Evolutionary conservation across 352 stramenopile genomes (phyloP), one percentile per base, ranked within the genome.

Genomic region (Globisporangium camurandrum): DNA sequence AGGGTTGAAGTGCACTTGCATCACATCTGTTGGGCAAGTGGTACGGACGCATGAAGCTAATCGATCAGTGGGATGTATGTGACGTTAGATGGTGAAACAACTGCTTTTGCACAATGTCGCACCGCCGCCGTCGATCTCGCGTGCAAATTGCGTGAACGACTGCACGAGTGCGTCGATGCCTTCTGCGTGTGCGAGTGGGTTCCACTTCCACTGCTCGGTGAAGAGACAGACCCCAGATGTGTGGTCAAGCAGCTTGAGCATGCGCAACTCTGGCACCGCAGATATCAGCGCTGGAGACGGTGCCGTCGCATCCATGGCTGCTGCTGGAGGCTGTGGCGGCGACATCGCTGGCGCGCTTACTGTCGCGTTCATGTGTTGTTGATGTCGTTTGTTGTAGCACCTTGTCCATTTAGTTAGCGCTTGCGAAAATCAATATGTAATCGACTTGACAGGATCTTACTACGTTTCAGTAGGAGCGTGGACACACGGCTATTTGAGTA

Each of bases 111-210:
- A n/a, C n/a, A n/a, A n/a, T n/a, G n/a, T n/a, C 26, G 49, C 48
- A 86, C 74, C 72, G 50, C 82, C 82, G 11, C 75, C 82, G 51
- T 93, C 82, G 57, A 93, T 89, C 66, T 93, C 82, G 14, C 82
- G 72, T 8, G 79, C 79, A 53, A 93, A 93, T 52, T 93, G 82
- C 26, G 68, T 82, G 50, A 93, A 87, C 33, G 75, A 87, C 61
- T 88, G 76, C 23, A 93, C 76, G 26, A 93, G 74, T 46, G 82
- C 66, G 45, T 89, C 73, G 12, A 89, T 64, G 16, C 78, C 79
- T 34, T 91, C 77, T 3, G 63, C 71, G 30, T 89, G 75, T 16
- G 75, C 82, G 40, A 88, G 70, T 19, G 75, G 61, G 33, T 87
- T 65, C 82, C 82, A 93, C 50, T 88, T 85, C 82, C 82, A 93